Conservation (phyloP, 352 stramenopile species). For the Phytophthora tubulina region DNA sequence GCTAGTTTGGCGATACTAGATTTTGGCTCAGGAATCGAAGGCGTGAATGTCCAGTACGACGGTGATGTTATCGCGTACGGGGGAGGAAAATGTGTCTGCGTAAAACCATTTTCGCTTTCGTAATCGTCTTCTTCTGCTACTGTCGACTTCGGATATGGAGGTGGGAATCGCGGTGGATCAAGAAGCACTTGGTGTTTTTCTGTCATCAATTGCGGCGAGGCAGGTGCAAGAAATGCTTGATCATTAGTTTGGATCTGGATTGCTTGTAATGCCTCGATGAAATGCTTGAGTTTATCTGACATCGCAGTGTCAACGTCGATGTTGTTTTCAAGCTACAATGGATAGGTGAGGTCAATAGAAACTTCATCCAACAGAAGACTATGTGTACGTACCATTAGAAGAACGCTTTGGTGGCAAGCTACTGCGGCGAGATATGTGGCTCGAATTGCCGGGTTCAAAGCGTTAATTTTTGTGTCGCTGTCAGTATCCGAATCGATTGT, state of each 20-base stretch:
- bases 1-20: conserved; percentile 36
- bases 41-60: conserved; percentile 42
- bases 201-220: neutral
- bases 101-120: conserved; percentile 21
- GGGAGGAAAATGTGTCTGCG: conserved; percentile 38
- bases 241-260: conserved; percentile 22
- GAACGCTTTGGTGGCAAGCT: conserved; percentile 52
- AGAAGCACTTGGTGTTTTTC: neutral
- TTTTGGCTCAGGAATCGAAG: conserved; percentile 35
- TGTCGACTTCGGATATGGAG: conserved; percentile 51
- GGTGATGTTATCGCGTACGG: conserved; percentile 47
- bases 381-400: conserved; percentile 41
- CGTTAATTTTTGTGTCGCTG: neutral
- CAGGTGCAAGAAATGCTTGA: neutral
- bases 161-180: conserved; percentile 37
- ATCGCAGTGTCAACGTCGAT: conserved; percentile 41
- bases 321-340: conserved; percentile 39
- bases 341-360: no score
- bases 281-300: conserved; percentile 42
- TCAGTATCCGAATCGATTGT: conserved; percentile 24
- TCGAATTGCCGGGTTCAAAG: conserved; percentile 36
- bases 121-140: conserved; percentile 21
- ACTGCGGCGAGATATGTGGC: conserved; percentile 52
- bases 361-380: neutral
- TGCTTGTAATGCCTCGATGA: conserved; percentile 45